Base-by-base conservation (phyloP, 257 asterid species). In the Ajuga chamaepitys region DNA sequence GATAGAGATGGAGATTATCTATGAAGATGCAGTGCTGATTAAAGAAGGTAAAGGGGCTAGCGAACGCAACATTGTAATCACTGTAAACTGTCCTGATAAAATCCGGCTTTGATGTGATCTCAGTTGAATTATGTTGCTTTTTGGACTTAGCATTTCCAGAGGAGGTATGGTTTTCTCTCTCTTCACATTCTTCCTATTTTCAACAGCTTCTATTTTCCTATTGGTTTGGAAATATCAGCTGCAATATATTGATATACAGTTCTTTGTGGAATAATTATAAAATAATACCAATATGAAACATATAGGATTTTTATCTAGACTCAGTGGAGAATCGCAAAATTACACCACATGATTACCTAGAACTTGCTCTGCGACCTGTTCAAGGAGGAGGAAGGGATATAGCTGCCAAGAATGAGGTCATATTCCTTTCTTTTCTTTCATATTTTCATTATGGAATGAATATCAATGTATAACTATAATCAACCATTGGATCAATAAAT, bases 311-410 rank as follows among this genome's bases (percentile, higher is more conserved):
- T 81, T 94, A 88, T 75, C 80, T 94, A 67, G 96, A 94, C 59
- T 80, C 91, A 80, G 83, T 30, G 65, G 98, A 91, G 85, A 85
- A 88, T 58, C 79, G 80, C 75, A 91, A 76, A 81, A 94, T 94
- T 62, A 88, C 99, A 25, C 99, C 99, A 12, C 96, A 96, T 60
- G 99, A 94, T 82, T 94, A 94, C 86, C 85, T 94, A n/a, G 99
- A 94, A 83, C 79, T 85, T 57, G 99, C 98, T 55, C 52, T 94
- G 68, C 83, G 87, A 58, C 85, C 99, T 20, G 95, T 83, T 72
- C 84, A 90, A 70, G 94, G 89, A 64, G 91, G 89, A 4, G 78
- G 81, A 52, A 83, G 76, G 75, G 98, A 90, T 71, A 81, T 91
- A 59, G 76, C 89, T 72, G 87, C 98, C 57, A 94, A 94, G 76